Conservation (phyloP, 2,329 filamentous ascomycete species). For the Diplodia scrobiculata region DNA sequence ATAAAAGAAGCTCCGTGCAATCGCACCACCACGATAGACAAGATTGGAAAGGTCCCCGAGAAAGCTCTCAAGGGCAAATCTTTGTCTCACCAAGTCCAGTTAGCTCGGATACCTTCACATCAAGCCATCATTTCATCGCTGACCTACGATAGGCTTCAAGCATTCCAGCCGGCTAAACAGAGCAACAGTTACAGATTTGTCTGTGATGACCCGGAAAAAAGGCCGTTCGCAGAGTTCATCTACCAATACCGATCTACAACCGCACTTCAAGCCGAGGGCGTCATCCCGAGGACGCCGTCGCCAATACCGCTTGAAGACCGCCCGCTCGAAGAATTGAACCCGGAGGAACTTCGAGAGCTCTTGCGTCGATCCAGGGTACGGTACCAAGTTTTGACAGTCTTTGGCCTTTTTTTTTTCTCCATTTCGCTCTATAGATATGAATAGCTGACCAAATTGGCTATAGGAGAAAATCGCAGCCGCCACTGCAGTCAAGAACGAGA, state of each 20-base stretch:
- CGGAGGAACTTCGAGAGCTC: slow-evolving; percentile 35
- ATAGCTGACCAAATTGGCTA: neutral
- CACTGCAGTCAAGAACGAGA: too few relatives aligned
- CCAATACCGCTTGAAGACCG: slow-evolving; percentile 36
- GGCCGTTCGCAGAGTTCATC: slow-evolving; percentile 34
- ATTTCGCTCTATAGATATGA: neutral
- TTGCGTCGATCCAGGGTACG: slow-evolving; percentile 33
- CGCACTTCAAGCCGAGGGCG: slow-evolving; percentile 38
- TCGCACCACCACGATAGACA: neutral
- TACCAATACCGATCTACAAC: slow-evolving; percentile 39
- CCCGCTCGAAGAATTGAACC: slow-evolving; percentile 33
- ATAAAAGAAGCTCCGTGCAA: rapidly evolving
- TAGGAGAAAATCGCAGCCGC: neutral
- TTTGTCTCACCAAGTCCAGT: slow-evolving; percentile 33
- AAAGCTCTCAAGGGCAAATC: slow-evolving; percentile 35
- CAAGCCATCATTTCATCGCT: neutral
- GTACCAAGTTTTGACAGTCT: neutral
- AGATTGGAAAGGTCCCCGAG: slow-evolving; percentile 30
- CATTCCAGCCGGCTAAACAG: neutral
- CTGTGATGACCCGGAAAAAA: too few relatives aligned
- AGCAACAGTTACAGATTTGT: too few relatives aligned
- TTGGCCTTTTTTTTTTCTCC: too few relatives aligned
- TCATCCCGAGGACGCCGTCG: slow-evolving; percentile 39
- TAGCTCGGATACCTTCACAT: slow-evolving; percentile 1
- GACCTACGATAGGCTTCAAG: neutral